A percentile compares a stretch with the other conserved stretches of the same genome.
Conservation (phyloP, 495 filamentous ascomycete species). For the Xylaria curta region DNA sequence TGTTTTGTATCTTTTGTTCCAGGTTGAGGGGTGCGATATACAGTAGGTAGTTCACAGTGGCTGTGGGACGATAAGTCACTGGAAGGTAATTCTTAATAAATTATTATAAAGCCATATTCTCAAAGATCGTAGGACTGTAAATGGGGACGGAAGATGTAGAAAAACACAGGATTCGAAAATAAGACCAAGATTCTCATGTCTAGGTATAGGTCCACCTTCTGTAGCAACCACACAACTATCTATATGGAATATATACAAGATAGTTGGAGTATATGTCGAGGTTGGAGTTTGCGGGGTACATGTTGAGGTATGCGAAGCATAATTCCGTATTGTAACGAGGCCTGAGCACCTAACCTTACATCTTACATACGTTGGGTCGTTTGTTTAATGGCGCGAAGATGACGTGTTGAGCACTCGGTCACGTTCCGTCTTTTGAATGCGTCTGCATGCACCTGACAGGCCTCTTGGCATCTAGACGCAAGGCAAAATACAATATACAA, state of each 20-base stretch:
- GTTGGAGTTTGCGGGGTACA: constrained; percentile 20
- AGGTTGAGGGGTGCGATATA: not conserved
- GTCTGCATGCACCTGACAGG: constrained; percentile 13
- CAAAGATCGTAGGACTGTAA: not conserved
- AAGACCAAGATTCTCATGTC: not conserved
- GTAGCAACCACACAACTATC: not conserved
- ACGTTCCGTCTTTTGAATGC: constrained; percentile 19
- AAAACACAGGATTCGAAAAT: not conserved
- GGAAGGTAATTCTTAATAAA: not conserved
- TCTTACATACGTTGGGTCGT: constrained; percentile 3
- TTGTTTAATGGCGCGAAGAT: constrained; percentile 7
- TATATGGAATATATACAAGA: not conserved
- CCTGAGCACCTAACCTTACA: constrained; percentile 16
- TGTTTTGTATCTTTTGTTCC: not conserved
- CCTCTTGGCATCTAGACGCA: not conserved
- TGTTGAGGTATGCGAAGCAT: constrained; percentile 2
- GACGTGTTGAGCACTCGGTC: constrained; percentile 18
- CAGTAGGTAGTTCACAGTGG: not conserved
- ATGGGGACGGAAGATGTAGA: not conserved
- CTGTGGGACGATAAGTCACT: not conserved
- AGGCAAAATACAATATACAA: not conserved
- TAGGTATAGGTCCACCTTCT: not conserved
- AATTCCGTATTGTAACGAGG: not conserved
- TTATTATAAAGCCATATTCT: not conserved
- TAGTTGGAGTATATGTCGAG: constrained; percentile 10